Evolutionary conservation across 208 protist genomes (phyloP).

Genomic region (Acanthamoeba healyi): DNA sequence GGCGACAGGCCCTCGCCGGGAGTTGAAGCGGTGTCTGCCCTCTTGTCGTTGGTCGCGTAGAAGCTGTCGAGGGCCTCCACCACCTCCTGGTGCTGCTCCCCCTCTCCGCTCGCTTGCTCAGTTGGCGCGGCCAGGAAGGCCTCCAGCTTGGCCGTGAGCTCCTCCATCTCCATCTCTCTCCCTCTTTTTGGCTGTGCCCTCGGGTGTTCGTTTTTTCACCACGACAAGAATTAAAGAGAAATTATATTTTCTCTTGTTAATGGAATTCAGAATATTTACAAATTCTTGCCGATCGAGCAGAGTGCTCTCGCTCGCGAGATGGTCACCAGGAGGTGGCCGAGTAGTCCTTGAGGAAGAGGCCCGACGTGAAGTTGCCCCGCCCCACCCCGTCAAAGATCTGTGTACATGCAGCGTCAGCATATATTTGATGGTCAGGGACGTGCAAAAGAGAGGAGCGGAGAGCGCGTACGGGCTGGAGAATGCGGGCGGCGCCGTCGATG

Average conservation of each 20-base stretch:
- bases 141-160: slow-evolving; percentile 4
- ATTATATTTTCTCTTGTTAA: background rate
- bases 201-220: no score
- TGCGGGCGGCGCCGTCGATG: slow-evolving; percentile 96
- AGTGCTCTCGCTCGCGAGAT: no score
- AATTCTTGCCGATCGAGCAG: no score
- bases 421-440: background rate
- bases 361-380: slow-evolving; percentile 25
- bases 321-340: slow-evolving; percentile 10
- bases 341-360: slow-evolving; percentile 53
- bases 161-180: background rate
- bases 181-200: no score
- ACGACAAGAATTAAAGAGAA: background rate
- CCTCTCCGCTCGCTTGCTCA: no score
- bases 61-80: background rate
- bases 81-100: background rate
- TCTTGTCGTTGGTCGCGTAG: background rate
- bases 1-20: background rate
- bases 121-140: background rate
- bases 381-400: slow-evolving; percentile 7
- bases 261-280: no score
- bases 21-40: background rate
- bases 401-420: background rate
- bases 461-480: slow-evolving; percentile 94
- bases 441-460: background rate